Conservation (phyloP, 768 basidiomycete genomes). For the Rhodotorula toruloides region DNA sequence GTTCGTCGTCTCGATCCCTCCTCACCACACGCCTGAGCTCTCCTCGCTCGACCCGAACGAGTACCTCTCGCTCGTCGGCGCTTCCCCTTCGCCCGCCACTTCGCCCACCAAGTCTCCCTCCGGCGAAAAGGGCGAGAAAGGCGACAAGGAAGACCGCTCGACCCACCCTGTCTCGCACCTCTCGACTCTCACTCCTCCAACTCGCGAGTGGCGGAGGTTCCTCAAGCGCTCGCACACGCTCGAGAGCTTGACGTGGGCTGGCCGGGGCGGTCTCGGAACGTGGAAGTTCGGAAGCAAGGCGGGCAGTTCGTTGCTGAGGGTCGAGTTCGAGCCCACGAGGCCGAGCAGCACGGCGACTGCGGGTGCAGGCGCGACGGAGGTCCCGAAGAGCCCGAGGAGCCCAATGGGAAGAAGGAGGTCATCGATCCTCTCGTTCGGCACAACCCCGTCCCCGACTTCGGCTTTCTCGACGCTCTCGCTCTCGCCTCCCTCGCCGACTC, state of each 20-base stretch:
- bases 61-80: not conserved
- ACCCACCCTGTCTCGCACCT: not conserved
- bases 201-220: slow-evolving; percentile 34
- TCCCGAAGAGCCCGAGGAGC: not conserved
- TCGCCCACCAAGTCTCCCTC: not conserved
- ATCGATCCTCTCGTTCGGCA: no score
- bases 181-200: slow-evolving; percentile 10
- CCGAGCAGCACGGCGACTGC: not conserved
- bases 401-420: no score
- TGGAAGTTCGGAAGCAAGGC: slow-evolving; percentile 14
- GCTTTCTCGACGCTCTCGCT: no score
- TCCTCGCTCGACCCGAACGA: slow-evolving; percentile 2
- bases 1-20: slow-evolving; percentile 21
- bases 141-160: not conserved
- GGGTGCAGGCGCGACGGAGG: not conserved
- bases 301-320: slow-evolving; percentile 11
- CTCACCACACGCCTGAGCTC: slow-evolving; percentile 17
- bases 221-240: slow-evolving; percentile 29
- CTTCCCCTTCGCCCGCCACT: not conserved
- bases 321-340: slow-evolving; percentile 20
- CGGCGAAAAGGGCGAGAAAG: not conserved
- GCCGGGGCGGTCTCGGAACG: slow-evolving; percentile 21
- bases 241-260: slow-evolving; percentile 14
- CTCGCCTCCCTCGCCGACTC: no score
- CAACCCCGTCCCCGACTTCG: no score